Conservation (phyloP, 1,139 yeast species). For the Nakaseomyces delphensis region DNA sequence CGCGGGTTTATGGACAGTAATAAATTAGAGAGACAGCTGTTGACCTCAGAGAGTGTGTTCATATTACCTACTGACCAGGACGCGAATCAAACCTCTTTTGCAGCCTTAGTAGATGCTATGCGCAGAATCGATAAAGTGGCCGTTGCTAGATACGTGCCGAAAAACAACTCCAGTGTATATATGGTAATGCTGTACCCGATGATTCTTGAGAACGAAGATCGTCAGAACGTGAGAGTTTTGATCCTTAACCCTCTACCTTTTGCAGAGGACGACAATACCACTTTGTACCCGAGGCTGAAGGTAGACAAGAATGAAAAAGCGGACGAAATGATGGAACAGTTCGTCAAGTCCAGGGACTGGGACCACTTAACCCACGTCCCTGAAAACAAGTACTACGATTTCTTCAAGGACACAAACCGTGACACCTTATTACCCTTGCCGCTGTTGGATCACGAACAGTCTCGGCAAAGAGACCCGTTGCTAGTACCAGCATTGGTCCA, state of each 20-base stretch:
- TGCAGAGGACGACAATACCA: constrained; percentile 64
- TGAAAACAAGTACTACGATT: constrained; percentile 13
- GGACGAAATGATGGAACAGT: constrained; percentile 22
- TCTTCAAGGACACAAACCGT: constrained; percentile 9
- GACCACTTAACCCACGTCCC: constrained; percentile 12
- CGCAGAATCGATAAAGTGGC: constrained; percentile 43
- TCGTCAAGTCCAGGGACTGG: constrained; percentile 23
- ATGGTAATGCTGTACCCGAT: constrained; percentile 53
- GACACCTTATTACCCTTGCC: constrained; percentile 20
- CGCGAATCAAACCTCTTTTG: constrained; percentile 40
- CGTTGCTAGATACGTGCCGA: constrained; percentile 54
- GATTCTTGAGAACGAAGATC: constrained; percentile 22
- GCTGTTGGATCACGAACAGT: constrained; percentile 1
- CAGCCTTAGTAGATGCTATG: constrained; percentile 50
- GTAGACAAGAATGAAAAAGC: constrained; percentile 19
- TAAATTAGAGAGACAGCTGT: constrained; percentile 49
- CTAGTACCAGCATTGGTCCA: constrained; percentile 21
- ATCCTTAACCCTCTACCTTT: constrained; percentile 54
- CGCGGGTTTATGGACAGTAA: constrained; percentile 47
- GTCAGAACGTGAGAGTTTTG: constrained; percentile 24
- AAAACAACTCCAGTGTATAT: constrained; percentile 40
- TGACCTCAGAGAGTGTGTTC: constrained; percentile 50
- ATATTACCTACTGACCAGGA: constrained; percentile 40
- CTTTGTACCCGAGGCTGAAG: constrained; percentile 45
- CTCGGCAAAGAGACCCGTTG: constrained; percentile 17